These are phyloP conservation scores for Eragrostis curvula DNA, from an alignment of 176 grass and related monocot species.

Conservation along the genomic window DNA sequence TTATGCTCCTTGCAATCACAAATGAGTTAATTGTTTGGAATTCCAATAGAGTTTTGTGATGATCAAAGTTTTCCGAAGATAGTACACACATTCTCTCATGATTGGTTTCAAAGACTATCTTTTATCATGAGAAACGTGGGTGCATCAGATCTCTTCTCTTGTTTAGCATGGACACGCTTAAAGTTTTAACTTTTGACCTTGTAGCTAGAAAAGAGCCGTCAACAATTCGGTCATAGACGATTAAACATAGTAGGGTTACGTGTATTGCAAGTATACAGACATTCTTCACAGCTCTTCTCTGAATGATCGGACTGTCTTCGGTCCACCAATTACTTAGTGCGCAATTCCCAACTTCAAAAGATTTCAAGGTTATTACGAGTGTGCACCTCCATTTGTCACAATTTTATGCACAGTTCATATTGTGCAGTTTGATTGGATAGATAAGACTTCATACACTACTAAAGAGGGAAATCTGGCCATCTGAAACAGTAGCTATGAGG, in stretches of 20 bases:
- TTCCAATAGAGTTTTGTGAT: neutral
- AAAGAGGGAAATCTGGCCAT: neutral
- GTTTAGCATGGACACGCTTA: neutral
- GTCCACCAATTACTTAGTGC: conserved; percentile 37
- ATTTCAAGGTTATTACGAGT: neutral
- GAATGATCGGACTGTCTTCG: conserved; percentile 18
- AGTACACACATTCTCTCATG: neutral
- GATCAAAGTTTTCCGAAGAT: neutral
- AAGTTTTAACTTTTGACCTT: conserved; percentile 39
- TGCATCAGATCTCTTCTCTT: neutral
- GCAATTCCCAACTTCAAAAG: conserved; percentile 31
- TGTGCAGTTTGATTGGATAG: conserved; percentile 12
- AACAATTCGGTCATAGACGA: neutral
- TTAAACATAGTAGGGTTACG: neutral
- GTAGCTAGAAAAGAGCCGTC: neutral
- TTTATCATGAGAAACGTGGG: conserved; percentile 4
- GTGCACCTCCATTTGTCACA: neutral
- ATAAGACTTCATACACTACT: neutral
- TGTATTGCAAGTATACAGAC: neutral
- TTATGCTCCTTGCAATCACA: neutral
- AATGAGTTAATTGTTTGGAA: neutral
- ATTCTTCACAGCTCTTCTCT: conserved; percentile 4
- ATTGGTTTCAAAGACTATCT: neutral
- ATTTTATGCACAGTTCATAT: neutral
- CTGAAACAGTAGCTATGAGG: neutral